Conservation (phyloP, 2,329 filamentous ascomycete species). For the Trichophyton rubrum region DNA sequence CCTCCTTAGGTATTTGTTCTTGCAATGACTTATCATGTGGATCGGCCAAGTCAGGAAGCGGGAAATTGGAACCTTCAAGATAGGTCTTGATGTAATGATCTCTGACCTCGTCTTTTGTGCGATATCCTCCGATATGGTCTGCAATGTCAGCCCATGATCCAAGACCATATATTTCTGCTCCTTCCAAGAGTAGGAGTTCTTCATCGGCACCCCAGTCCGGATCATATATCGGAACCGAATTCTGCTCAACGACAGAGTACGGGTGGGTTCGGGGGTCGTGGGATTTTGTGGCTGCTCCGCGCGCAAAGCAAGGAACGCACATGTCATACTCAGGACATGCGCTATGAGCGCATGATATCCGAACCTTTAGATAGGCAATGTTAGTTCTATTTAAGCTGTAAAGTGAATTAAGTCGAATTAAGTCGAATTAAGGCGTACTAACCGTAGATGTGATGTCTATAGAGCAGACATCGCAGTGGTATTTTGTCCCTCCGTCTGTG, state of each 20-base stretch:
- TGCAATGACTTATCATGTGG: constrained; percentile 68
- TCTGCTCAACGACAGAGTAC: constrained; percentile 92
- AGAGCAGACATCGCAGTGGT: constrained; percentile 93
- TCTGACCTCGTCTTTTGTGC: constrained; percentile 86
- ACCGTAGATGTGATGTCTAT: constrained; percentile 95
- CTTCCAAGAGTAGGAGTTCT: constrained; percentile 83
- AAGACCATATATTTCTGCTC: constrained; percentile 87
- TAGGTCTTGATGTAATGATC: constrained; percentile 89
- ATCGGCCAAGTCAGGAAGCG: constrained; percentile 73
- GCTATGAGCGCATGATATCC: constrained; percentile 77
- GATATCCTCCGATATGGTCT: constrained; percentile 92
- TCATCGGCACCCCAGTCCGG: constrained; percentile 95
- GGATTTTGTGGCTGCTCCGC: constrained; percentile 64
- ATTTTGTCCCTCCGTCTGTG: constrained; percentile 82
- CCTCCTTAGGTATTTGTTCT: constrained; percentile 71
- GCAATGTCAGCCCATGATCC: constrained; percentile 97
- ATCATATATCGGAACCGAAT: constrained; percentile 93
- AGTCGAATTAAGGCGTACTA: constrained; percentile 32
- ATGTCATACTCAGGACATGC: constrained; percentile 90
- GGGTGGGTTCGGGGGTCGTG: constrained; percentile 80
- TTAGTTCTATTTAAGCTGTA: not conserved
- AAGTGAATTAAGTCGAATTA: not conserved
- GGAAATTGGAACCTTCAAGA: constrained; percentile 70
- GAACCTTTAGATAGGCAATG: constrained; percentile 43
- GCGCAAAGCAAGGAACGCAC: constrained; percentile 86